Evolutionary conservation across 306 rosid species (phyloP), one percentile per base, ranked within the genome.

Genomic region (Medicago lupulina): DNA sequence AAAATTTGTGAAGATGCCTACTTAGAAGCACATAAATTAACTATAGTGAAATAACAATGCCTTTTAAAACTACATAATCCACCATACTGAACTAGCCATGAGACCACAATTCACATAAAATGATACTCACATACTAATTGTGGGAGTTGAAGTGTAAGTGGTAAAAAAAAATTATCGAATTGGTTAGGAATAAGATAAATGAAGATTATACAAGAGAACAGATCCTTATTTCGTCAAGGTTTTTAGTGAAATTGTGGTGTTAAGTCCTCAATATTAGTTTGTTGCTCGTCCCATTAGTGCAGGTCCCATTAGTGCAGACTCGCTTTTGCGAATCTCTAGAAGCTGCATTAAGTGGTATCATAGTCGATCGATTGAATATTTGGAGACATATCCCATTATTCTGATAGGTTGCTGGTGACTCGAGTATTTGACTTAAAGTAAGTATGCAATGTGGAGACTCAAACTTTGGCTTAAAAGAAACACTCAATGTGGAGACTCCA

Each of bases 1-100:
- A 66, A n/a, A 47, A 60, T 72, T 59, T 59, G 60, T 50, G 53
- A 58, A 17, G 40, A 6, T 73, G 55, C 67, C 17, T 68, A n/a
- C 43, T 55, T 6, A 28, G 39, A 10, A 36, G 67, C 23, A 36
- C 31, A 19, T 49, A 41, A 53, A 13, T 31, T 19, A 17, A 58
- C 17, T 51, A 38, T 14, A 19, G 0, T 77, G 66, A 28, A 60
- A 60, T 25, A 60, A 14, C 39, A 2, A 7, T 57, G 63, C 21
- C 36, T 23, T 58, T 58, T 46, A 3, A 41, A 68, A 69, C 25
- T 60, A 12, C 65, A 47, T 50, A 9, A 9, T 75, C 17, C 12
- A 19, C 38, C 59, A 25, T 6, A 14, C 18, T 6, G 31, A 65
- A 40, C 18, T 40, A 18, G n/a, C 10, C 1, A 18, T 28, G 2